Evolutionary conservation across 805 yeast genomes (phyloP).

Genomic region (Wickerhamomyces silvicola): DNA sequence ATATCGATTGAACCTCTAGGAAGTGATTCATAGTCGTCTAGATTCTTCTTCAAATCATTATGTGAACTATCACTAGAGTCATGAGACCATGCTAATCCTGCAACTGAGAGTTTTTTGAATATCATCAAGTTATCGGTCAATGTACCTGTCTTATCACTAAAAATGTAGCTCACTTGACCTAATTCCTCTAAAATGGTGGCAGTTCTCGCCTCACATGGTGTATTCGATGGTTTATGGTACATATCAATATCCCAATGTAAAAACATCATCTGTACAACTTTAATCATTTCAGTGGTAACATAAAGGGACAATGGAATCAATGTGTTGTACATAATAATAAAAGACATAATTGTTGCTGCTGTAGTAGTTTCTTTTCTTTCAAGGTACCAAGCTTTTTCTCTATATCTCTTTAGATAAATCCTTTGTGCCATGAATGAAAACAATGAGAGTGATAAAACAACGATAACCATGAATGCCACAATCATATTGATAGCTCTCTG

Average conservation of each 20-base stretch:
- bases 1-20: slow-evolving; percentile 33
- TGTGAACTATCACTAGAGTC: slow-evolving; percentile 39
- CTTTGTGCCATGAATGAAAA: slow-evolving; percentile 80
- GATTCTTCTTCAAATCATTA: slow-evolving; percentile 21
- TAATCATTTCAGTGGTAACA: slow-evolving; percentile 94
- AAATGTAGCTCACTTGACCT: slow-evolving; percentile 93
- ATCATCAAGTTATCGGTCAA: slow-evolving; percentile 92
- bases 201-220: slow-evolving; percentile 92
- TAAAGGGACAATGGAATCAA: slow-evolving; percentile 90
- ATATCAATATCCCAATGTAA: slow-evolving; percentile 90
- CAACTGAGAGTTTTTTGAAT: slow-evolving; percentile 79
- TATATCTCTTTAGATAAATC: slow-evolving; percentile 34
- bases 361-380: slow-evolving; percentile 68
- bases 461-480: slow-evolving; percentile 79
- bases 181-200: slow-evolving; percentile 93
- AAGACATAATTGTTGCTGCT: slow-evolving; percentile 91
- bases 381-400: slow-evolving; percentile 65
- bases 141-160: slow-evolving; percentile 97
- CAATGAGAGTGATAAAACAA: slow-evolving; percentile 68
- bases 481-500: slow-evolving; percentile 79
- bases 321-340: slow-evolving; percentile 94
- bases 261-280: slow-evolving; percentile 74
- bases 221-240: slow-evolving; percentile 79
- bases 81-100: slow-evolving; percentile 88
- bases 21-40: slow-evolving; percentile 3